These are phyloP conservation scores for Colletotrichum lentis DNA, from an alignment of 2,329 filamentous ascomycete genomes.

Conservation along the genomic window DNA sequence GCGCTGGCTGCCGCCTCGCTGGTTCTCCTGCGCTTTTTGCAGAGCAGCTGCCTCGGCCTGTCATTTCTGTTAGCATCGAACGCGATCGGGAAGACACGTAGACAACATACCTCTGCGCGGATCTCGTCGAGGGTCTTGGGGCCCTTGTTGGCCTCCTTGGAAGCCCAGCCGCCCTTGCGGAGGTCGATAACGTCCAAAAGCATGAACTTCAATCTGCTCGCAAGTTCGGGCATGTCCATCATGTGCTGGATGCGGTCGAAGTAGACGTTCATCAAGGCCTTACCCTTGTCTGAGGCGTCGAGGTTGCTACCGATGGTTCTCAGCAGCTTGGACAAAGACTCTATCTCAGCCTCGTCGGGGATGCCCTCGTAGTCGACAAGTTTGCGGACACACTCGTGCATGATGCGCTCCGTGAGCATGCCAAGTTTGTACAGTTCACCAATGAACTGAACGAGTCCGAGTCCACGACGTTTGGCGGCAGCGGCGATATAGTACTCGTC, in stretches of 20 bases:
- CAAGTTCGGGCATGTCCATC: constrained; percentile 79
- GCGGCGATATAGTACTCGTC: constrained; percentile 97
- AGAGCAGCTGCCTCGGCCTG: constrained; percentile 77
- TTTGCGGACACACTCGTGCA: constrained; percentile 99
- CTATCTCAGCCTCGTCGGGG: constrained; percentile 94
- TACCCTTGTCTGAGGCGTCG: constrained; percentile 83
- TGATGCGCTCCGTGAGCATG: constrained; percentile 99
- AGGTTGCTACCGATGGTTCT: constrained; percentile 90
- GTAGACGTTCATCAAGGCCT: constrained; percentile 89
- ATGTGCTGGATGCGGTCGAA: constrained; percentile 87
- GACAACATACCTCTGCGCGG: constrained; percentile 71
- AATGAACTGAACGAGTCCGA: constrained; percentile 98
- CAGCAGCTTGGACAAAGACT: constrained; percentile 92
- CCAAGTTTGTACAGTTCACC: constrained; percentile 98
- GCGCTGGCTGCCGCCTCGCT: constrained; percentile 65
- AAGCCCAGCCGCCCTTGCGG: constrained; percentile 78
- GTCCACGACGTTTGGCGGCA: constrained; percentile 93
- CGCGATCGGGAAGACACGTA: neutral
- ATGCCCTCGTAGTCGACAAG: constrained; percentile 93
- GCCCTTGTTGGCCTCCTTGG: constrained; percentile 91
- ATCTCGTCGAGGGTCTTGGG: constrained; percentile 97
- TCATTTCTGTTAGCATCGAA: constrained; percentile 42
- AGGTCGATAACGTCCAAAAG: constrained; percentile 93
- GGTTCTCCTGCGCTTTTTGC: constrained; percentile 80
- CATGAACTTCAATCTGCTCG: constrained; percentile 94